These are phyloP conservation scores for Sporothrix sp. DNA, from an alignment of 2,329 filamentous ascomycete genomes.

Conservation along the genomic window DNA sequence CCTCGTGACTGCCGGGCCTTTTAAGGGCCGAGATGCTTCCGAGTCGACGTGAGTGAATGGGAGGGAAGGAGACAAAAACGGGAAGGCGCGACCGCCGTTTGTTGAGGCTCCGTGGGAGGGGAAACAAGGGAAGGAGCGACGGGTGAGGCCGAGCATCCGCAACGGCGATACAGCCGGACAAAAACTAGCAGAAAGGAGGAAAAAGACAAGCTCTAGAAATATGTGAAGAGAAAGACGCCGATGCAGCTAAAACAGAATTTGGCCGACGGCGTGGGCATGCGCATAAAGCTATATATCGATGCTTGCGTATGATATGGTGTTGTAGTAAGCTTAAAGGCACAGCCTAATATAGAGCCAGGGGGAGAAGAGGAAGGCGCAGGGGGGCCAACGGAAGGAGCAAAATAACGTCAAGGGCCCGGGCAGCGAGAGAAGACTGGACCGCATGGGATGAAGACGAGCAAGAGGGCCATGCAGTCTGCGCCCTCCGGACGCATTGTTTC, in stretches of 20 bases:
- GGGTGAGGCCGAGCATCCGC: neutral
- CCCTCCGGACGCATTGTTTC: conserved; percentile 6
- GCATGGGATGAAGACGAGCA: conserved; percentile 1
- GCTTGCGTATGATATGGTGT: neutral
- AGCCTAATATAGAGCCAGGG: neutral
- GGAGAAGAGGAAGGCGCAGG: neutral
- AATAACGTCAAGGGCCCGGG: neutral
- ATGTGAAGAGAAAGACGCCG: neutral
- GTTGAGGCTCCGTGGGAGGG: neutral
- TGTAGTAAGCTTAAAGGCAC: neutral
- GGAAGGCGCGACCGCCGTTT: conserved; percentile 9
- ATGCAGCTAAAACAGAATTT: neutral
- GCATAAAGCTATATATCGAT: conserved; percentile 6
- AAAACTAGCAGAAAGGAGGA: conserved; percentile 18
- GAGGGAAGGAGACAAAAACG: conserved; percentile 8
- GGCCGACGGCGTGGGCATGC: conserved; percentile 2
- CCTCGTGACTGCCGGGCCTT: neutral
- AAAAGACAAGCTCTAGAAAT: conserved; percentile 18
- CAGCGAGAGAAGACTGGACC: neutral
- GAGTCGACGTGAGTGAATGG: neutral
- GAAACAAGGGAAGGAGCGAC: neutral
- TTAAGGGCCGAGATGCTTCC: conserved; percentile 10
- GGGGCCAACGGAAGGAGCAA: neutral
- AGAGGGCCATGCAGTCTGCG: neutral
- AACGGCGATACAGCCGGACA: neutral